phyloP scores from a whole-genome alignment of 1,284 basidiomycete species.

The Abortiporus biennis region DNA sequence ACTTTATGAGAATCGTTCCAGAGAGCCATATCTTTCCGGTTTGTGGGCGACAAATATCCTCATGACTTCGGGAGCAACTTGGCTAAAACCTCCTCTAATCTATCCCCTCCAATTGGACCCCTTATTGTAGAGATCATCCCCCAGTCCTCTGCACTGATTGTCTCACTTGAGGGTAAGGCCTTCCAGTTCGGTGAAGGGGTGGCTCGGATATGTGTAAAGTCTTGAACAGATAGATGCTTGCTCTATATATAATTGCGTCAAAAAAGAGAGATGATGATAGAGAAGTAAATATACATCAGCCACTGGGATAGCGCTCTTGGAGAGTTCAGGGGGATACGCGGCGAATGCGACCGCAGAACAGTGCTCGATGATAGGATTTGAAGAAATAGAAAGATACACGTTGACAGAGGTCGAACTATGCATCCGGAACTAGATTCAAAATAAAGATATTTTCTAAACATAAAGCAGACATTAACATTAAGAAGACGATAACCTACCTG shows the following conservation, averaged over 20 bases:
- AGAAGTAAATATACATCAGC: background rate
- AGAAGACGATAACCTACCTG: constrained; percentile 45
- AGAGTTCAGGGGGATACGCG: constrained; percentile 55
- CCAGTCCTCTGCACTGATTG: constrained; percentile 15
- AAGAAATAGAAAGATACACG: constrained; percentile 57
- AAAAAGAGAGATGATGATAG: background rate
- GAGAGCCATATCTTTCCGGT: no score
- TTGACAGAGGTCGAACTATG: constrained; percentile 57
- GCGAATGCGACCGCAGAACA: constrained; percentile 55
- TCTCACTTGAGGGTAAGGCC: constrained; percentile 15
- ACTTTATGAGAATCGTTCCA: no score
- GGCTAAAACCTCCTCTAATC: no score
- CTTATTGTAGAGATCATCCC: no score
- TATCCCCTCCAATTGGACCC: no score
- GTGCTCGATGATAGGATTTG: constrained; percentile 74
- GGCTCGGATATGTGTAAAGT: constrained; percentile 75
- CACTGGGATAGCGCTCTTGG: no score
- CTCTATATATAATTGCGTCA: constrained; percentile 15
- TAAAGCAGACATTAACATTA: no score
- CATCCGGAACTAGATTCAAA: constrained; percentile 66
- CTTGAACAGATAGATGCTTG: constrained; percentile 49
- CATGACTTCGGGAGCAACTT: no score
- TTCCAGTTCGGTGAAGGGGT: constrained; percentile 79
- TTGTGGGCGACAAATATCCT: no score
- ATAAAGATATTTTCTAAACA: no score